Base-by-base conservation (phyloP, 176 grass and related monocot genomes). In the Stipa capillata region DNA sequence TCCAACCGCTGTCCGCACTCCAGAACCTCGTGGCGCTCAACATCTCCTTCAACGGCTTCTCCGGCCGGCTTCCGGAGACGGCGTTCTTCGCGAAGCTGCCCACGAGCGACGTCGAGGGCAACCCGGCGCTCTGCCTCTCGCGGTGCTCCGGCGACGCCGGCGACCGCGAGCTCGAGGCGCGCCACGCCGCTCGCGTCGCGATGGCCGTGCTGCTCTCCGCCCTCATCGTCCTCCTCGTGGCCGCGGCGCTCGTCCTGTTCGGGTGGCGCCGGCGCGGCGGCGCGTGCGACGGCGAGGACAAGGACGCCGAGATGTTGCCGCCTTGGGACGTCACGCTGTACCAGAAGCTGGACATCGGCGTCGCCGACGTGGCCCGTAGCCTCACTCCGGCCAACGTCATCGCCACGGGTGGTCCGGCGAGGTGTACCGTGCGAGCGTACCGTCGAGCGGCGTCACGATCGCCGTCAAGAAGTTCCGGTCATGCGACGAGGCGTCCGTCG, bases 281-380 rank as follows among this genome's bases (percentile, higher is more conserved):
- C 10, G 40, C 49, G 5, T 14, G 14, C 27, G 76, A 82, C 25
- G 69, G 78, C 24, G 86, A 69, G 39, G 90, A 85, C 13, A 83
- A 87, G 78, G 84, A 32, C 23, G 69, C 51, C 18, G 84, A 93
- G 35, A 89, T 97, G 89, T 76, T 87, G n/a, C 89, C 86, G n/a
- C 91, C 91, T 16, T 97, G 94, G 91, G 85, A 91, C 49, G 86
- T 97, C 7, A 97, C 94, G 27, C 86, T 97, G 71, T 90, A 94
- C 80, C 91, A 91, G 82, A 97, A 97, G 91, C 84, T 87, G 50
- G 94, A 94, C 68, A 97, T 97, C 69, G 58, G 87, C 0, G 79
- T 97, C 2, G 84, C 72, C 15, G 94, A 97, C 9, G 89, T 94
- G 58, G 84, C 71, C 0, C 82, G 79, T 13, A 87, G 66, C 69